Conservation (phyloP, 2,329 filamentous ascomycete species). For the Aphanoascus verrucosus region DNA sequence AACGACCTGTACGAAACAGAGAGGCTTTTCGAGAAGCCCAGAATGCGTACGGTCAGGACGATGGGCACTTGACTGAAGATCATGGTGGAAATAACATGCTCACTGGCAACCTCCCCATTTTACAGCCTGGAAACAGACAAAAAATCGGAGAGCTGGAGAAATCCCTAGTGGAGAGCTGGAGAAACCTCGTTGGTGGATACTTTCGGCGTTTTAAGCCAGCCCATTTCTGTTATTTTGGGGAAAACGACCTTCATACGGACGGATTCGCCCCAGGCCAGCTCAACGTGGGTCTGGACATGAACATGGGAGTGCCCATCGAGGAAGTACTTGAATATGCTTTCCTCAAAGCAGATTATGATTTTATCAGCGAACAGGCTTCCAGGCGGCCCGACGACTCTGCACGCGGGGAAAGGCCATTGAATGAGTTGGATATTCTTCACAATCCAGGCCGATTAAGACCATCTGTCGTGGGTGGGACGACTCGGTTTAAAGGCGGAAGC, state of each 20-base stretch:
- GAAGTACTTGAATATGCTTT: slow-evolving; percentile 79
- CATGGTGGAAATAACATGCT: slow-evolving; percentile 12
- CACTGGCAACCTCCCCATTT: slow-evolving; percentile 36
- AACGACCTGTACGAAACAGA: slow-evolving; percentile 12
- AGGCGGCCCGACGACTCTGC: slow-evolving; percentile 68
- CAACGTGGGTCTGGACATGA: slow-evolving; percentile 21
- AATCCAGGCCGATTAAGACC: slow-evolving; percentile 41
- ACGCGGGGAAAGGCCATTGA: slow-evolving; percentile 64
- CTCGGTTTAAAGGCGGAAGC: slow-evolving; percentile 83
- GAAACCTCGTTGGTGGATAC: slow-evolving; percentile 79
- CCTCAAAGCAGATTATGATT: slow-evolving; percentile 85
- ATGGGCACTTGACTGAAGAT: neutral
- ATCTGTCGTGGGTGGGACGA: slow-evolving; percentile 55
- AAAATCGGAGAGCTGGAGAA: slow-evolving; percentile 60
- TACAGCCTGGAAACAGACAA: slow-evolving; percentile 44
- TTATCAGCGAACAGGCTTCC: slow-evolving; percentile 75
- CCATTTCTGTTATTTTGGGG: slow-evolving; percentile 50
- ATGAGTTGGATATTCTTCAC: slow-evolving; percentile 73
- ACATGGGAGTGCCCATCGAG: slow-evolving; percentile 34
- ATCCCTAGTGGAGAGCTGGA: slow-evolving; percentile 65
- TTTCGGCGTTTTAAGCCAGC: slow-evolving; percentile 81
- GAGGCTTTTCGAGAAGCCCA: slow-evolving; percentile 12
- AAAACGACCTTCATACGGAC: slow-evolving; percentile 27
- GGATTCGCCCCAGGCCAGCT: slow-evolving; percentile 13
- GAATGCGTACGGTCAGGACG: slow-evolving; percentile 1